Evolutionary conservation across 139 green algal genomes (phyloP).

Genomic region (Chlamydomonas sp.): DNA sequence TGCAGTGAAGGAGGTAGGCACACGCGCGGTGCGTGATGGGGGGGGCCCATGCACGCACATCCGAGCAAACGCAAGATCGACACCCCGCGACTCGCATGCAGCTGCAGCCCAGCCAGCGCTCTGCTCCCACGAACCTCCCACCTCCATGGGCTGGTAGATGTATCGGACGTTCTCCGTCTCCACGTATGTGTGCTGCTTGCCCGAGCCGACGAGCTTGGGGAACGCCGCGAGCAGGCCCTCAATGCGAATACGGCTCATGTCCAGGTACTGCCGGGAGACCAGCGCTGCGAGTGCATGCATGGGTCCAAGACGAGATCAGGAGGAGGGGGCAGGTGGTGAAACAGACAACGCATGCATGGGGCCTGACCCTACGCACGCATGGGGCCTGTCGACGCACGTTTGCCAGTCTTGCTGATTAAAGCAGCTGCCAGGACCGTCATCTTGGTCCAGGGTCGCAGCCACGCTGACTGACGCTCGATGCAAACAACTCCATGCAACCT

Average conservation of each 20-base stretch:
- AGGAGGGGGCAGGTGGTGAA: neutral
- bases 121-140: no score
- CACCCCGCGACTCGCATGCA: no score
- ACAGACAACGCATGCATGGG: neutral
- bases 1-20: no score
- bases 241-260: conserved; percentile 96
- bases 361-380: neutral
- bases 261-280: conserved; percentile 94
- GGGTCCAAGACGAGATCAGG: neutral
- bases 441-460: no score
- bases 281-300: conserved; percentile 67
- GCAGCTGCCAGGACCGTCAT: conserved; percentile 91
- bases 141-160: conserved; percentile 97
- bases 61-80: no score
- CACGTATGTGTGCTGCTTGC: conserved; percentile 98
- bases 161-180: conserved; percentile 99
- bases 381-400: conserved; percentile 70
- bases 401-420: conserved; percentile 86
- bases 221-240: conserved; percentile 97
- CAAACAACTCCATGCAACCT: no score
- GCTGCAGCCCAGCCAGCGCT: no score
- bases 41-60: no score
- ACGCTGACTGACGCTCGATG: no score
- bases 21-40: no score
- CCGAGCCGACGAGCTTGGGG: conserved; percentile 91